A percentile compares a stretch with the other conserved stretches of the same genome.
These are phyloP conservation scores for Coniosporium apollinis DNA, from an alignment of 495 filamentous ascomycete species.

Conservation along the genomic window DNA sequence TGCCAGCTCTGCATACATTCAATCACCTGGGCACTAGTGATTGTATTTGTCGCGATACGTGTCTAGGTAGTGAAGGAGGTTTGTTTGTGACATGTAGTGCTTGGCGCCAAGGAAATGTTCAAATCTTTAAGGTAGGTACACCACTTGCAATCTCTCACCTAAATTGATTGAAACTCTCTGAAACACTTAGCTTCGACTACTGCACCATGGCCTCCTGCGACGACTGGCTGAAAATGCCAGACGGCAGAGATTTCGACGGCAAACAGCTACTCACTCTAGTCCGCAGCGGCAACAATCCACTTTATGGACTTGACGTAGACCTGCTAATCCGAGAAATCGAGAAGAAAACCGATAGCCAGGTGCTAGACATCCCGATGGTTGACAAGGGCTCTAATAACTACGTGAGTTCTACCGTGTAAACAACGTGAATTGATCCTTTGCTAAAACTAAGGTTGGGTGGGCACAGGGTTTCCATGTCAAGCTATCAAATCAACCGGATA, in stretches of 20 bases:
- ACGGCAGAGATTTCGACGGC: constrained; percentile 18
- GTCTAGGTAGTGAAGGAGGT: too few species aligned
- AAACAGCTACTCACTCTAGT: constrained; percentile 13
- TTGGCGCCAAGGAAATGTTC: too few species aligned
- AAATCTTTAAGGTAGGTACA: too few species aligned
- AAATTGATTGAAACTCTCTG: too few species aligned
- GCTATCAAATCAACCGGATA: constrained; percentile 15
- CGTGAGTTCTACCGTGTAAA: constrained; percentile 9
- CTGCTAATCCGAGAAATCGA: constrained; percentile 21
- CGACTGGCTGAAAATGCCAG: constrained; percentile 16
- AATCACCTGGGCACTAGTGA: too few species aligned
- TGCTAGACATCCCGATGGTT: constrained; percentile 15
- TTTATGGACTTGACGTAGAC: constrained; percentile 13
- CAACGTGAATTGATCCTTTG: not conserved
- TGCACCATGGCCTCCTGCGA: too few species aligned
- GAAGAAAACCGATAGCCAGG: constrained; percentile 12
- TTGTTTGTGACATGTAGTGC: too few species aligned
- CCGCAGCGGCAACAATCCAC: constrained; percentile 15
- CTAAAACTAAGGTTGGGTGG: constrained; percentile 6
- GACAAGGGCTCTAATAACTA: constrained; percentile 18
- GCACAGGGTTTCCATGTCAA: constrained; percentile 14
- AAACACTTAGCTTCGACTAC: too few species aligned
- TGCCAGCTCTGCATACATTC: too few species aligned
- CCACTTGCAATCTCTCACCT: too few species aligned
- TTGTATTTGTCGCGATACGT: too few species aligned